phyloP scores from a whole-genome alignment of 2,329 filamentous ascomycete genomes.

The Coniochaeta pulveracea region DNA sequence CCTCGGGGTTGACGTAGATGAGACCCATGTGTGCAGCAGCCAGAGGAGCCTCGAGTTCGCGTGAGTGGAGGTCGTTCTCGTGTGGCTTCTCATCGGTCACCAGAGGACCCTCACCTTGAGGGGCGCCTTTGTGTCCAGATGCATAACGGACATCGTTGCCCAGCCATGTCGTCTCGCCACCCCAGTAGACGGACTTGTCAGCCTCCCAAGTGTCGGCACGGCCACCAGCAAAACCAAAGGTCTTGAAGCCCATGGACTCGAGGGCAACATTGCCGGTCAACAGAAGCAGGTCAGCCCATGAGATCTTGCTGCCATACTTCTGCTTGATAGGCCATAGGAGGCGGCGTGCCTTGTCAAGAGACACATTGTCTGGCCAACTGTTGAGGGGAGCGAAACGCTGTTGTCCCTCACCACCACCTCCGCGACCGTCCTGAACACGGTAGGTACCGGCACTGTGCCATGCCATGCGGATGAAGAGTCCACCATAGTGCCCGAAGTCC shows the following conservation, averaged over 20 bases:
- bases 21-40: constrained; percentile 63
- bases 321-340: constrained; percentile 75
- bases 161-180: constrained; percentile 62
- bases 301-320: constrained; percentile 75
- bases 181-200: constrained; percentile 70
- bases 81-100: constrained; percentile 23
- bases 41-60: constrained; percentile 57
- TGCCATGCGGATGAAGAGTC: constrained; percentile 69
- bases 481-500: constrained; percentile 72
- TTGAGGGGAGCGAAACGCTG: constrained; percentile 74
- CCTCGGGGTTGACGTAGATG: constrained; percentile 76
- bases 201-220: constrained; percentile 65
- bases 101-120: constrained; percentile 17
- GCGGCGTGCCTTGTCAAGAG: constrained; percentile 69
- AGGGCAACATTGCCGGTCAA: constrained; percentile 67
- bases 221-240: constrained; percentile 63
- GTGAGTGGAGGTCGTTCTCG: constrained; percentile 40
- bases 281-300: constrained; percentile 64
- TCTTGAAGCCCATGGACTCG: constrained; percentile 65
- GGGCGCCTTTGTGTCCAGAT: constrained; percentile 33
- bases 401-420: constrained; percentile 63
- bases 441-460: constrained; percentile 77
- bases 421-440: constrained; percentile 63
- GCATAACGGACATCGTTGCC: constrained; percentile 63
- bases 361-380: constrained; percentile 72